phyloP scores from a whole-genome alignment of 257 asterid genomes.

The Solanum chmielewskii region DNA sequence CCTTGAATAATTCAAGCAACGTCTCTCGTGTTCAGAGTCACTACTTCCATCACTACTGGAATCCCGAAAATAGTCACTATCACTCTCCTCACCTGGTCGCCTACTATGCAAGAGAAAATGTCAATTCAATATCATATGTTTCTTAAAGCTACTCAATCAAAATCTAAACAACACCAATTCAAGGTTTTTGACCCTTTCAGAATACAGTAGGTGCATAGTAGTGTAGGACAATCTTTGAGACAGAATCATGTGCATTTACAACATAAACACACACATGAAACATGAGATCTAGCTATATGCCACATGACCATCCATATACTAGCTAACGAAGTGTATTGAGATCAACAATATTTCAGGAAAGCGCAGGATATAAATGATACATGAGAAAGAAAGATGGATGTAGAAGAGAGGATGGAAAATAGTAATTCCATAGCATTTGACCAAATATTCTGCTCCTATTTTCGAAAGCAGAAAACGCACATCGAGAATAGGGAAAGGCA shows the following conservation, averaged over 20 bases:
- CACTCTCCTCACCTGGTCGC: constrained; percentile 82
- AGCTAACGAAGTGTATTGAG: background rate
- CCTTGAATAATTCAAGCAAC: constrained; percentile 26
- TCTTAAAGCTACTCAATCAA: background rate
- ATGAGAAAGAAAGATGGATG: background rate
- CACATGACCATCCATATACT: background rate
- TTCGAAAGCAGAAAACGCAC: background rate
- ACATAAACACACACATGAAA: background rate
- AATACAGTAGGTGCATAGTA: background rate
- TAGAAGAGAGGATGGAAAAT: background rate
- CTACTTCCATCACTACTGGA: constrained; percentile 92
- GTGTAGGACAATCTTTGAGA: background rate
- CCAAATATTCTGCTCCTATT: background rate
- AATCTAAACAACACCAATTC: background rate
- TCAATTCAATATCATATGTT: background rate
- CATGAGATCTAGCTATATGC: background rate
- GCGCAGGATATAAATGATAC: background rate
- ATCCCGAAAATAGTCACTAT: constrained; percentile 65
- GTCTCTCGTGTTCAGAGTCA: constrained; percentile 71
- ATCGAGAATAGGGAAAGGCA: background rate
- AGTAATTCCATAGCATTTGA: background rate
- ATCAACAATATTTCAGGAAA: background rate
- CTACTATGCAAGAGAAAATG: constrained; percentile 21
- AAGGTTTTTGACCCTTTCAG: background rate
- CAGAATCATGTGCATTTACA: background rate